Conservation (phyloP, 352 stramenopile species). For the Pythium dissimile region DNA sequence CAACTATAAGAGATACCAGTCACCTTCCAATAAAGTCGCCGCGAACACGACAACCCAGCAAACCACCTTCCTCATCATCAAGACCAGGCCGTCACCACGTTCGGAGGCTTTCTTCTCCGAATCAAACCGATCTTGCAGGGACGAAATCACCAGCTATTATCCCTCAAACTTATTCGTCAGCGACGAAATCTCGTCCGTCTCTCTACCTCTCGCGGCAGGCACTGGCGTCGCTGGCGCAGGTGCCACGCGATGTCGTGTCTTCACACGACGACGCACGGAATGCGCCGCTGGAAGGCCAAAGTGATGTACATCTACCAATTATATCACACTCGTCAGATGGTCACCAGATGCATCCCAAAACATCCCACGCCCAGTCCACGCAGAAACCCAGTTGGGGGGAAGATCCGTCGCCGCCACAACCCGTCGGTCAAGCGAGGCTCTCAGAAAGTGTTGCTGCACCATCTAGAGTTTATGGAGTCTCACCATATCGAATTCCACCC, state of each 20-base stretch:
- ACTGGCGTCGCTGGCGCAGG: too few relatives aligned
- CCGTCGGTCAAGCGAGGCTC: not conserved
- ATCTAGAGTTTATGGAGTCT: conserved; percentile 18
- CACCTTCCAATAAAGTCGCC: conserved; percentile 10
- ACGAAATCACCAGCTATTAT: not conserved
- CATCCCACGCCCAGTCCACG: not conserved
- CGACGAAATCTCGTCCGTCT: not conserved
- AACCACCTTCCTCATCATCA: not conserved
- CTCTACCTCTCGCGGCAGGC: not conserved
- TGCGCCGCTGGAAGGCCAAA: too few relatives aligned
- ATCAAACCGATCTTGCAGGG: not conserved
- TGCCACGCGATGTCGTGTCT: too few relatives aligned
- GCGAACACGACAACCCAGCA: not conserved
- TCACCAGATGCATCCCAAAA: too few relatives aligned
- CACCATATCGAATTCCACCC: conserved; percentile 22
- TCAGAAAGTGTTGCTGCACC: conserved; percentile 6
- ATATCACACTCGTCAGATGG: too few relatives aligned
- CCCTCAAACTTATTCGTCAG: not conserved
- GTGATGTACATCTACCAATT: too few relatives aligned
- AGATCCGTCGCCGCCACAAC: not conserved
- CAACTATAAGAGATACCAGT: not conserved
- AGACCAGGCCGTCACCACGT: not conserved
- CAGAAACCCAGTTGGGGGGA: not conserved
- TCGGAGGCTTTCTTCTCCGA: not conserved
- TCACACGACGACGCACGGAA: too few relatives aligned